These are phyloP conservation scores for Mycena citricolor DNA, from an alignment of 1,284 basidiomycete genomes.

Conservation along the genomic window DNA sequence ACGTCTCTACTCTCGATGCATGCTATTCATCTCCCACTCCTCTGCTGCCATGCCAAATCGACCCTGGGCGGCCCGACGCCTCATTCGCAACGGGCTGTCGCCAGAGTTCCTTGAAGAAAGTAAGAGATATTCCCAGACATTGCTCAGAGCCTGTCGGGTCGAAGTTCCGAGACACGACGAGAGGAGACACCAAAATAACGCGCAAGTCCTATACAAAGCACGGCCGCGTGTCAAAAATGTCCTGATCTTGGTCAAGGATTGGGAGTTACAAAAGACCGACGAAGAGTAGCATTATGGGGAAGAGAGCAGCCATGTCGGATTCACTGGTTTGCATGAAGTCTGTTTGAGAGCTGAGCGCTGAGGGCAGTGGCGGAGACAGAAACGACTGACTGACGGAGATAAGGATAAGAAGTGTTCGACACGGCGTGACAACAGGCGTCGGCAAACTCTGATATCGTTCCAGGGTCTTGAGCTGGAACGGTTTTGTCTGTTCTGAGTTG, in stretches of 20 bases:
- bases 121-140: conserved; percentile 45
- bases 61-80: conserved; percentile 39
- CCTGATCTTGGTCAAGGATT: conserved; percentile 16
- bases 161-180: conserved; percentile 64
- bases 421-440: no score
- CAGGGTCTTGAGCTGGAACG: no score
- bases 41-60: conserved; percentile 21
- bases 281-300: conserved; percentile 35
- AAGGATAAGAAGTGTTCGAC: no score
- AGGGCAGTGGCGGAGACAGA: neutral
- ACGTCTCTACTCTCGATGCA: neutral
- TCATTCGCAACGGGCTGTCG: conserved; percentile 26
- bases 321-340: conserved; percentile 18
- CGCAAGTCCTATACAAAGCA: conserved; percentile 40
- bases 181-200: conserved; percentile 61
- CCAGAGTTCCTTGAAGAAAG: conserved; percentile 31
- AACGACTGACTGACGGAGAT: no score
- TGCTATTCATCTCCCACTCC: neutral
- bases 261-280: conserved; percentile 44
- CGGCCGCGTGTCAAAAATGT: conserved; percentile 13
- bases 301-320: conserved; percentile 27
- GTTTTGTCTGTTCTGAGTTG: no score
- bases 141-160: conserved; percentile 40
- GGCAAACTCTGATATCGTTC: no score
- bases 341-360: conserved; percentile 8